Evolutionary conservation across 192 early-diverging fungal species (phyloP).

Genomic region (Chytriomyces hyalinus): DNA sequence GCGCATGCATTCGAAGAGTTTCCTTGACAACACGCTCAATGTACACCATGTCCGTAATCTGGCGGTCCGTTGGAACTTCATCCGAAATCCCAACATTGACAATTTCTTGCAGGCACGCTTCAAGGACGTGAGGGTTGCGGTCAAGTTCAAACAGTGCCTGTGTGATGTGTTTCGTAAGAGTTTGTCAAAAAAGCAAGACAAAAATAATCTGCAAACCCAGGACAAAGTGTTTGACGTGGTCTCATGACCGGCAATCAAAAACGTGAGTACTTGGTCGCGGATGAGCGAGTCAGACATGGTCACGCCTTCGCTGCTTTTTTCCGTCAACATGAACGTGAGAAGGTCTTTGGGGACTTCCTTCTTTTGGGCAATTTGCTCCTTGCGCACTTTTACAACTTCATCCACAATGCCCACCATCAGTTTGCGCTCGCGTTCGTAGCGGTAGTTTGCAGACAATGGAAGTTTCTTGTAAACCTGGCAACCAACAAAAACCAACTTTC

Average conservation of each 20-base stretch:
- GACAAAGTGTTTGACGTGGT: conserved; percentile 61
- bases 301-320: conserved; percentile 43
- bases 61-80: conserved; percentile 21
- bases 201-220: conserved; percentile 31
- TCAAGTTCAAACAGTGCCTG: conserved; percentile 50
- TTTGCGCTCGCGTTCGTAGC: conserved; percentile 41
- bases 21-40: conserved; percentile 62
- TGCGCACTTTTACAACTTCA: conserved; percentile 57
- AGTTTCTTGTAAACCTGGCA: conserved; percentile 52
- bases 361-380: conserved; percentile 36
- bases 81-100: conserved; percentile 46
- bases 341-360: conserved; percentile 50
- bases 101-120: conserved; percentile 55
- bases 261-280: conserved; percentile 68
- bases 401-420: conserved; percentile 57
- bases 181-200: neutral
- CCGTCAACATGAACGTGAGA: conserved; percentile 63
- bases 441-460: conserved; percentile 47
- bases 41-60: conserved; percentile 50
- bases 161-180: neutral
- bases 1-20: conserved; percentile 60
- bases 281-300: conserved; percentile 53
- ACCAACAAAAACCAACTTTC: neutral
- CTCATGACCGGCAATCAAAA: conserved; percentile 66
- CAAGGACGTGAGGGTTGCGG: conserved; percentile 49